Percentiles rank a stretch among this genome's conserved stretches.
Conservation (phyloP, 75 land plant species). For the Selaginella moellendorffii region DNA sequence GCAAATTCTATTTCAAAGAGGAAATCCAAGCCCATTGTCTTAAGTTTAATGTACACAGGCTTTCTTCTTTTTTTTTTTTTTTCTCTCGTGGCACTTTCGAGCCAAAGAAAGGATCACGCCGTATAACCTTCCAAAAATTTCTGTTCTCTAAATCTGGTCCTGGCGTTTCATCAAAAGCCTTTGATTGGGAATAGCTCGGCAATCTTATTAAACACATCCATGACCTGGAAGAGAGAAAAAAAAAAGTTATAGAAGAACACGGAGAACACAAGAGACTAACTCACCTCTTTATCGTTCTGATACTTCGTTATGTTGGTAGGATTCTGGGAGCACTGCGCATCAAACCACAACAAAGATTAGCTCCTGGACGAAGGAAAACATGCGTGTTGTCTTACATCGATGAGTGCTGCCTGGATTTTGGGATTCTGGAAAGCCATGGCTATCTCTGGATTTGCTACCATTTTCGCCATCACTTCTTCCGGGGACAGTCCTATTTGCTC, state of each 20-base stretch:
- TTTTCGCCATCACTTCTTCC: conserved; percentile 89
- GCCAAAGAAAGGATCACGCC: no score
- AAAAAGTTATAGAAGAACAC: not conserved
- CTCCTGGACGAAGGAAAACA: not conserved
- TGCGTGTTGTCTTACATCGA: conserved; percentile 92
- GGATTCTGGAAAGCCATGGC: conserved; percentile 97
- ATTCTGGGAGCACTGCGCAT: conserved; percentile 85
- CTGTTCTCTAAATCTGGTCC: not conserved
- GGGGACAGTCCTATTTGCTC: conserved; percentile 95
- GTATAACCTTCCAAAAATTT: no score
- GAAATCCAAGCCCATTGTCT: no score
- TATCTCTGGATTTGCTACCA: conserved; percentile 92
- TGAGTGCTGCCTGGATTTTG: conserved; percentile 86
- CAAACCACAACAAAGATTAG: conserved; percentile 12
- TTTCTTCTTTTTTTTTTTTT: no score
- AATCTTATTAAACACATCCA: conserved; percentile 87
- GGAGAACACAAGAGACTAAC: conserved; percentile 1
- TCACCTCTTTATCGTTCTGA: conserved; percentile 96
- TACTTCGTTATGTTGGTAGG: conserved; percentile 80
- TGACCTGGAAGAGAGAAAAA: conserved; percentile 41
- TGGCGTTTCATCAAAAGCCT: not conserved
- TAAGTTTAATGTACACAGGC: no score
- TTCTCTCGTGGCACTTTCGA: no score
- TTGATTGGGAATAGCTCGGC: conserved; percentile 68
- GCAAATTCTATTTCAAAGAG: no score